Evolutionary conservation across 2,329 filamentous ascomycete species (phyloP), one percentile per base, ranked within the genome.

Genomic region (Fusarium torreyae): DNA sequence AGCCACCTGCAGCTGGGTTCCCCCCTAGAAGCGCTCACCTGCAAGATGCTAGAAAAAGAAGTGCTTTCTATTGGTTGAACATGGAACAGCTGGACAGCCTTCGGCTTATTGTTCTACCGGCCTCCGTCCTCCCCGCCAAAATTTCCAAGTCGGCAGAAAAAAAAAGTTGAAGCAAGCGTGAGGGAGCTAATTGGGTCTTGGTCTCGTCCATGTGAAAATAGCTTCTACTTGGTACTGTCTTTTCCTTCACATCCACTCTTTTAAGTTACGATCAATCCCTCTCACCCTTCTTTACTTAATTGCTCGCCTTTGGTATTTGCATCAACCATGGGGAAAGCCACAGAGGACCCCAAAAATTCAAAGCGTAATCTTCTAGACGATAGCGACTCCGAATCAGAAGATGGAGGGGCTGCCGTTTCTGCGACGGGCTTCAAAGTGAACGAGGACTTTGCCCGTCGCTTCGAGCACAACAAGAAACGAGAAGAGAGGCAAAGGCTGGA

Each of bases 401-500:
- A 83, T 68, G 82, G 82, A 73, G 80, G 79, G 50, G 78, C 77
- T 20, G 70, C 74, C 14, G 73, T 85, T 57, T 79, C 78, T 42
- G 77, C 79, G 59, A 77, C 79, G 42, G 83, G 83, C 57, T 87
- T 98, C 78, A 94, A 92, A 78, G 91, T 99, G 80, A 98, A 99
- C 80, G 86, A 94, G 78, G 93, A 97, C 53, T 99, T 91, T 79
- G 96, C 96, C 43, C 89, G 88, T 72, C 87, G 93, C 40, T 98
- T 97, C 74, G 96, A 99, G 80, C 88, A 98, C 82, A 99, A 99
- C 83, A 98, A 98, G 84, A 97, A 97, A 83, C 89, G 95, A 60
- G 94, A 97, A 77, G 96, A 99, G 78, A 83, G 89, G 68, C 91
- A 94, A 17, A 86, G 88, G 76, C 79, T 98, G 77, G 94, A 98